These are phyloP conservation scores for Sporothrix brunneoviolacea DNA, from an alignment of 2,329 filamentous ascomycete genomes.

Conservation along the genomic window DNA sequence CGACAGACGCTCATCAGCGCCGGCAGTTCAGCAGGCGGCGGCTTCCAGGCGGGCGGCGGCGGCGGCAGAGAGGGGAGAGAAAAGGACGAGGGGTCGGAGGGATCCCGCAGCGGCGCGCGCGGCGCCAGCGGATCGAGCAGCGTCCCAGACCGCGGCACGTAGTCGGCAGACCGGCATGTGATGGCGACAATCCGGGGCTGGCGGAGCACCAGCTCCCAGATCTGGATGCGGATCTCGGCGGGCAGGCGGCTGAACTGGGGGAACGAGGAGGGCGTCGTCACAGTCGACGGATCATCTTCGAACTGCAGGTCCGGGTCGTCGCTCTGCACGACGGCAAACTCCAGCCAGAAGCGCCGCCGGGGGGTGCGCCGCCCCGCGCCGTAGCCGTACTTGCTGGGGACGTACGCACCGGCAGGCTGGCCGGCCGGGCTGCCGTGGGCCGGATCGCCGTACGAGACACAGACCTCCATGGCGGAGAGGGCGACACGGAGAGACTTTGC, in stretches of 20 bases:
- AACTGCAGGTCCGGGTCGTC: conserved; percentile 24
- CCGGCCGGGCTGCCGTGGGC: too few relatives aligned
- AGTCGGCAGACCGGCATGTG: conserved; percentile 27
- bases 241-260: conserved; percentile 35
- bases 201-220: conserved; percentile 35
- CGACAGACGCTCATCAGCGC: conserved; percentile 38
- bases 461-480: too few relatives aligned
- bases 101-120: too few relatives aligned
- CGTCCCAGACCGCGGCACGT: too few relatives aligned
- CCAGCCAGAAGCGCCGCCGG: conserved; percentile 33
- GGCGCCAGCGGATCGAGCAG: too few relatives aligned
- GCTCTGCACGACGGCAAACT: conserved; percentile 40
- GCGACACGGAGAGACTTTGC: too few relatives aligned
- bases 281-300: too few relatives aligned
- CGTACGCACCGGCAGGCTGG: too few relatives aligned
- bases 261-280: conserved; percentile 23
- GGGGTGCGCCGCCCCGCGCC: neutral
- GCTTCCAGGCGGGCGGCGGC: conserved; percentile 10
- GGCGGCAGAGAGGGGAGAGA: conserved; percentile 20
- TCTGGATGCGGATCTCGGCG: conserved; percentile 40
- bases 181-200: conserved; percentile 39
- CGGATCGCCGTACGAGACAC: too few relatives aligned
- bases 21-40: conserved; percentile 25
- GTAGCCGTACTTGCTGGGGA: too few relatives aligned
- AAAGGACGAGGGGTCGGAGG: conserved; percentile 17